Percentiles rank a stretch among this genome's conserved stretches.
Conservation (phyloP, 2,329 filamentous ascomycete genomes). For the Ceratocystis cacaofunesta region DNA sequence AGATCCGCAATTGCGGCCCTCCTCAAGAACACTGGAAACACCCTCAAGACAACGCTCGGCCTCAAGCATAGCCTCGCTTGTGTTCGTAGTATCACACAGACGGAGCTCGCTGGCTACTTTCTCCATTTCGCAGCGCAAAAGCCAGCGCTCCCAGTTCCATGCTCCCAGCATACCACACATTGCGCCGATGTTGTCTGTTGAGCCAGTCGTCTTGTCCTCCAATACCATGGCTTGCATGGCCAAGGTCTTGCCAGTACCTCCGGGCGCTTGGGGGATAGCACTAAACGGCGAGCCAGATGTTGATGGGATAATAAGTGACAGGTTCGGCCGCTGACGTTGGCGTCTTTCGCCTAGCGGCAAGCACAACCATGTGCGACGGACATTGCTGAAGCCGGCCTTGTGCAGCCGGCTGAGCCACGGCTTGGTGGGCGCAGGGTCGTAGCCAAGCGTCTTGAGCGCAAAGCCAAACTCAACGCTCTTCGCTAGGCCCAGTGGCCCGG, state of each 20-base stretch:
- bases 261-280: background rate
- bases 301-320: conserved; percentile 24
- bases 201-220: conserved; percentile 33
- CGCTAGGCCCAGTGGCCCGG: conserved; percentile 63
- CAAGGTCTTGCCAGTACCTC: conserved; percentile 25
- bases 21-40: conserved; percentile 46
- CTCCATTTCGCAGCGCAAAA: conserved; percentile 75
- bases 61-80: conserved; percentile 37
- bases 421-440: conserved; percentile 73
- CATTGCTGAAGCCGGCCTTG: conserved; percentile 60
- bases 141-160: conserved; percentile 94
- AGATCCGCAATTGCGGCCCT: conserved; percentile 43
- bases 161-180: conserved; percentile 71
- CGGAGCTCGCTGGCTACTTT: conserved; percentile 53
- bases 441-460: conserved; percentile 74
- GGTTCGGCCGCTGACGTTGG: conserved; percentile 16
- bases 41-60: conserved; percentile 46
- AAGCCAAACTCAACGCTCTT: conserved; percentile 87
- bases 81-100: conserved; percentile 37
- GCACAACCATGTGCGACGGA: conserved; percentile 77
- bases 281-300: background rate
- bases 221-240: conserved; percentile 47
- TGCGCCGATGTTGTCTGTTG: conserved; percentile 55
- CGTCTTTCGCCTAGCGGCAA: conserved; percentile 55
- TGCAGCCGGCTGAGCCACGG: conserved; percentile 61